phyloP scores from a whole-genome alignment of 768 basidiomycete species.

The Cubamyces lactineus region DNA sequence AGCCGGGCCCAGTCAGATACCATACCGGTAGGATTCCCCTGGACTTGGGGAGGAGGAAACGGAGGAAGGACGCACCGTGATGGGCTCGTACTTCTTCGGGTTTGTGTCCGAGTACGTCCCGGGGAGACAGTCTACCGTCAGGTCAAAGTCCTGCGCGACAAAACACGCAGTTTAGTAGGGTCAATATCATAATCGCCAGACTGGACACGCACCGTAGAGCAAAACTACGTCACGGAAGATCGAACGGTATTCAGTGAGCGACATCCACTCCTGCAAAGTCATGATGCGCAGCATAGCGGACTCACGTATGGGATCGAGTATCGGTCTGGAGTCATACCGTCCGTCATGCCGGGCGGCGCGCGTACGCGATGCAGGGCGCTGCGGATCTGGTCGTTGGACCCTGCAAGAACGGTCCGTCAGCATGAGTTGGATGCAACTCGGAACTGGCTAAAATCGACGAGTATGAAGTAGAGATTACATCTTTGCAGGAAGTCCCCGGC shows the following conservation, averaged over 20 bases:
- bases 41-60: too few relatives aligned
- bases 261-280: background rate
- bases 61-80: constrained; percentile 31
- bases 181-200: too few relatives aligned
- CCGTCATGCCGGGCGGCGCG: constrained; percentile 37
- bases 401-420: constrained; percentile 26
- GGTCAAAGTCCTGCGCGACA: constrained; percentile 27
- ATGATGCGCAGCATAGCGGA: background rate
- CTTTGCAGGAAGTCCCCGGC: constrained; percentile 52
- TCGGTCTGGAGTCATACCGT: constrained; percentile 47
- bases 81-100: constrained; percentile 56
- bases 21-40: too few relatives aligned
- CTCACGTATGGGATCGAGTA: constrained; percentile 65
- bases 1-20: background rate
- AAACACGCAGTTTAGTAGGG: too few relatives aligned
- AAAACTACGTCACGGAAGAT: constrained; percentile 25
- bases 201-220: constrained; percentile 39
- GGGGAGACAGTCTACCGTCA: constrained; percentile 50
- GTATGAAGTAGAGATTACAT: constrained; percentile 30
- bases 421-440: too few relatives aligned
- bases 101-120: constrained; percentile 49
- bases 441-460: background rate
- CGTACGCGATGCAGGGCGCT: constrained; percentile 58
- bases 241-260: constrained; percentile 11
- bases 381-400: constrained; percentile 39